These are phyloP conservation scores for Pestalotiopsis sp. DNA, from an alignment of 2,329 filamentous ascomycete species.

Conservation along the genomic window DNA sequence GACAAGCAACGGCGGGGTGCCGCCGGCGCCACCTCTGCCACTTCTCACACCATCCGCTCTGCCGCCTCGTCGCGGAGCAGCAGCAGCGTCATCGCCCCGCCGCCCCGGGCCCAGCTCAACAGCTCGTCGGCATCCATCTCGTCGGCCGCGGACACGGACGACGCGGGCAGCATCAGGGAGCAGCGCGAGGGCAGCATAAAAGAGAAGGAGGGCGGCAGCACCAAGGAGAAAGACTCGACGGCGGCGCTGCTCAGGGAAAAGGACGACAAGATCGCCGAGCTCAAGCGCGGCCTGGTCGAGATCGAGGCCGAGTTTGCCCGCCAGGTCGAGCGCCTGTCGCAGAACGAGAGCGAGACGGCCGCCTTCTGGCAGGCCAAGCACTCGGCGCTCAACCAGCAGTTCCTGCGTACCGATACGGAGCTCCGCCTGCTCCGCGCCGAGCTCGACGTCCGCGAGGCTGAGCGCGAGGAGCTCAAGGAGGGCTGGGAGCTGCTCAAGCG, in stretches of 20 bases:
- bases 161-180: conserved; percentile 22
- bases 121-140: conserved; percentile 31
- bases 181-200: conserved; percentile 10
- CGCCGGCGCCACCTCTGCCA: conserved; percentile 22
- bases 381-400: conserved; percentile 53
- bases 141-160: conserved; percentile 30
- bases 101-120: conserved; percentile 43
- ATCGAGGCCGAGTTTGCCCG: conserved; percentile 57
- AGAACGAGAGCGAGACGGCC: conserved; percentile 57
- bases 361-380: conserved; percentile 62
- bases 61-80: conserved; percentile 28
- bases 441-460: conserved; percentile 47
- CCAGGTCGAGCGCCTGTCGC: conserved; percentile 54
- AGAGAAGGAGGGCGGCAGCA: conserved; percentile 20
- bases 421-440: conserved; percentile 53
- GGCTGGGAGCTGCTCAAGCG: conserved; percentile 50
- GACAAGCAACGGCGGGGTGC: conserved; percentile 45
- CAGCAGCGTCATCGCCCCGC: conserved; percentile 39
- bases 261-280: conserved; percentile 53
- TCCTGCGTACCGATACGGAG: conserved; percentile 54
- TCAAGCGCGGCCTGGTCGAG: conserved; percentile 53
- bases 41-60: conserved; percentile 33
- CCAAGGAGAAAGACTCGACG: conserved; percentile 18
- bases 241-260: conserved; percentile 43
- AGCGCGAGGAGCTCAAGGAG: conserved; percentile 51